phyloP scores from a whole-genome alignment of 139 green algal genomes.

The Haematococcus sp. region DNA sequence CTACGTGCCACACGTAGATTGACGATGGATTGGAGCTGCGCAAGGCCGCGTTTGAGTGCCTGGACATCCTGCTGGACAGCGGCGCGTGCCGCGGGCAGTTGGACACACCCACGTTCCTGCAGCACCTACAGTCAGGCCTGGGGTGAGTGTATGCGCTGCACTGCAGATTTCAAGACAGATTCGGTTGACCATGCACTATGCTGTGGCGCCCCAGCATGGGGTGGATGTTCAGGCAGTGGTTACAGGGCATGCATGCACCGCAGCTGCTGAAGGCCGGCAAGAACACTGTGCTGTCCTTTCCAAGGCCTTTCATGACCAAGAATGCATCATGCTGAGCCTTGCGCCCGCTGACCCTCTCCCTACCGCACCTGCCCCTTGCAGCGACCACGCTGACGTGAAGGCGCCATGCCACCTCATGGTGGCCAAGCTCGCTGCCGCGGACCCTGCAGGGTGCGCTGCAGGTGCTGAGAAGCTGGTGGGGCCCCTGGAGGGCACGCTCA shows the following conservation, averaged over 20 bases:
- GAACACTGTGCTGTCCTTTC: not conserved
- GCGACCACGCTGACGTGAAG: constrained; percentile 60
- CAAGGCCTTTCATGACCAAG: not conserved
- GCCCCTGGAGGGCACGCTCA: constrained; percentile 90
- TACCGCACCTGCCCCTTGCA: not conserved
- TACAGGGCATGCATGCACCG: no score
- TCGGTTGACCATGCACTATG: not conserved
- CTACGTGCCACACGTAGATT: no score
- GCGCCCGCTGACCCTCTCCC: constrained; percentile 15
- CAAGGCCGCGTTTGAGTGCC: constrained; percentile 90
- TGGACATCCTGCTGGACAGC: constrained; percentile 85
- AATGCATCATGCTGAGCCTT: not conserved
- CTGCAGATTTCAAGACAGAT: not conserved
- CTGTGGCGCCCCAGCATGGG: not conserved
- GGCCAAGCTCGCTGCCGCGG: constrained; percentile 65
- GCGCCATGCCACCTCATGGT: constrained; percentile 80
- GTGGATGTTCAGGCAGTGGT: no score
- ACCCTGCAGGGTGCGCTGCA: constrained; percentile 36
- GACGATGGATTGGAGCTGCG: constrained; percentile 97
- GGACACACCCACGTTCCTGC: constrained; percentile 44
- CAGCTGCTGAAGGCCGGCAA: no score
- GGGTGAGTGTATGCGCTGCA: constrained; percentile 5
- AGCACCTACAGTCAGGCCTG: constrained; percentile 48
- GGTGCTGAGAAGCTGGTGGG: constrained; percentile 70
- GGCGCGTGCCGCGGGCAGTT: constrained; percentile 24